phyloP scores from a whole-genome alignment of 306 rosid species.

The Lathyrus tuberosus region DNA sequence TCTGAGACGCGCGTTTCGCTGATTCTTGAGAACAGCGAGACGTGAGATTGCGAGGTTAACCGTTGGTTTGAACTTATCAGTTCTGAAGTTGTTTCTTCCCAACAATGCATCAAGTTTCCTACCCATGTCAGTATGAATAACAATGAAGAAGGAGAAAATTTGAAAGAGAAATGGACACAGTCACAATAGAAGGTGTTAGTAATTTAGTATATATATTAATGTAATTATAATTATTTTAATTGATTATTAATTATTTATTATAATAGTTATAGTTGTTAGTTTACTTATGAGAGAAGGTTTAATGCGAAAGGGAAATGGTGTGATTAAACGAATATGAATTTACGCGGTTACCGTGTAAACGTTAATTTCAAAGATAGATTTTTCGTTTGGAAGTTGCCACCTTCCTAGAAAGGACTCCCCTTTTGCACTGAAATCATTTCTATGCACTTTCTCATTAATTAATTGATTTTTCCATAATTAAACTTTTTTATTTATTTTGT shows the following conservation, averaged over 20 bases:
- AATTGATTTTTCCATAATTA: too few relatives aligned
- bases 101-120: constrained; percentile 72
- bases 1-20: constrained; percentile 56
- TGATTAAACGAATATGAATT: background rate
- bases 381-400: background rate
- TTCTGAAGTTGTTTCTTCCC: constrained; percentile 61
- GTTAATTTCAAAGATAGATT: background rate
- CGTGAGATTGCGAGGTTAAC: constrained; percentile 74
- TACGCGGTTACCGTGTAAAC: constrained; percentile 20
- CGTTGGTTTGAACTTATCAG: constrained; percentile 60
- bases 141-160: background rate
- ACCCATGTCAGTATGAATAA: constrained; percentile 51
- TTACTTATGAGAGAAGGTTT: constrained; percentile 11
- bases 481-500: too few relatives aligned
- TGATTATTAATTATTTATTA: background rate
- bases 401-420: background rate
- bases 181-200: background rate
- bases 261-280: background rate
- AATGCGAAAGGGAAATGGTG: background rate
- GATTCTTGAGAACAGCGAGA: constrained; percentile 67
- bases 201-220: background rate
- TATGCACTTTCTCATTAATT: too few relatives aligned
- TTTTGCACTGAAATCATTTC: too few relatives aligned
- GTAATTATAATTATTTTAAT: background rate
- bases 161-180: background rate